These are phyloP conservation scores for Nymphaea colorata DNA, from an alignment of 164 flowering plant species.

Conservation along the genomic window DNA sequence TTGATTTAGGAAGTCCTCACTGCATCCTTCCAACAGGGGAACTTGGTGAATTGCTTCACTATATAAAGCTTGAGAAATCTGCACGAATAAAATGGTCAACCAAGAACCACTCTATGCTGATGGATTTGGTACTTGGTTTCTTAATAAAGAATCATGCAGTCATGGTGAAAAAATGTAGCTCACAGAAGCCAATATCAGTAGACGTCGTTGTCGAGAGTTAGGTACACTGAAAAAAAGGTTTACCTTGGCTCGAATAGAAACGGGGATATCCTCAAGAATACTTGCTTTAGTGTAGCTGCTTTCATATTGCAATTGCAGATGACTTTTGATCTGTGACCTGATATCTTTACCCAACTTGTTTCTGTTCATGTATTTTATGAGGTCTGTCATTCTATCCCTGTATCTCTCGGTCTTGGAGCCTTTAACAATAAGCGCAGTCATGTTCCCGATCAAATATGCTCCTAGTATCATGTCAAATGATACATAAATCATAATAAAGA, in stretches of 20 bases:
- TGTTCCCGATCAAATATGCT: constrained; percentile 77
- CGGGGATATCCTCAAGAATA: constrained; percentile 70
- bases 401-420: constrained; percentile 74
- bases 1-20: constrained; percentile 66
- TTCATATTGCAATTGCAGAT: constrained; percentile 59
- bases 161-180: too few relatives aligned
- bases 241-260: constrained; percentile 66
- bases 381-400: constrained; percentile 70
- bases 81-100: constrained; percentile 6
- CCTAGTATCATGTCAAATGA: constrained; percentile 84
- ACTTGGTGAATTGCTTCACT: constrained; percentile 40
- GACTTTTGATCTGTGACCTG: constrained; percentile 52
- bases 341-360: constrained; percentile 47
- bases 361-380: constrained; percentile 62
- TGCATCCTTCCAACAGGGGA: constrained; percentile 73
- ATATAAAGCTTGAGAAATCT: constrained; percentile 78
- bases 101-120: too few relatives aligned
- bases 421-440: constrained; percentile 78
- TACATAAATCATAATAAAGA: constrained; percentile 66
- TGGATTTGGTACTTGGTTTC: too few relatives aligned
- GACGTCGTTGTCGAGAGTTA: too few relatives aligned
- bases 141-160: too few relatives aligned
- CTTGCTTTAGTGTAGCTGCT: constrained; percentile 51
- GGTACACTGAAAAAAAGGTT: too few relatives aligned
- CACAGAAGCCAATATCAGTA: too few relatives aligned